These are phyloP conservation scores for Coniophora puteana DNA, from an alignment of 1,284 basidiomycete genomes.

Conservation along the genomic window DNA sequence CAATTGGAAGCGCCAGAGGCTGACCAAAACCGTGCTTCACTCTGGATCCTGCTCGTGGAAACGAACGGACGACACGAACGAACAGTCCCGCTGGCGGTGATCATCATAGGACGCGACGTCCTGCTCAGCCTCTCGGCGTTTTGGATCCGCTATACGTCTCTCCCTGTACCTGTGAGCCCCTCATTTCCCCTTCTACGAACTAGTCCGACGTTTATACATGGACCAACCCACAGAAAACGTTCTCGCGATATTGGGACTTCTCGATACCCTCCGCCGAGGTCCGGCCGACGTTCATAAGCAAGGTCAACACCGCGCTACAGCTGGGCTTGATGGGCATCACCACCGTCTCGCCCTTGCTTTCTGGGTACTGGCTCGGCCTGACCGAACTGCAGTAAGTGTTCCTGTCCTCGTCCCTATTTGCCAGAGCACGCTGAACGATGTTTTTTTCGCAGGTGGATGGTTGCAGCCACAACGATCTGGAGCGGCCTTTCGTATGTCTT, in stretches of 20 bases:
- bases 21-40: background rate
- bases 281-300: slow-evolving; percentile 86
- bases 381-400: slow-evolving; percentile 57
- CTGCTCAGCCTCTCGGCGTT: slow-evolving; percentile 89
- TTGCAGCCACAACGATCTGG: slow-evolving; percentile 88
- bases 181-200: slow-evolving; percentile 3
- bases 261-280: slow-evolving; percentile 94
- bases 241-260: slow-evolving; percentile 91
- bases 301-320: slow-evolving; percentile 94
- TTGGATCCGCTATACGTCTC: slow-evolving; percentile 88
- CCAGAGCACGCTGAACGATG: slow-evolving; percentile 8
- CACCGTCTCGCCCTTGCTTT: slow-evolving; percentile 80
- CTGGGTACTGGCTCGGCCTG: slow-evolving; percentile 54
- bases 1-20: too few relatives aligned
- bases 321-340: slow-evolving; percentile 86
- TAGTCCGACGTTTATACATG: background rate
- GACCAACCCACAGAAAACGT: slow-evolving; percentile 71
- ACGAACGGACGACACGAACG: too few relatives aligned
- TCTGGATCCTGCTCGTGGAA: too few relatives aligned
- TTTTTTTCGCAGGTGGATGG: slow-evolving; percentile 59
- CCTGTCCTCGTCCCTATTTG: background rate
- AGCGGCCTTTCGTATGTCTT: slow-evolving; percentile 90
- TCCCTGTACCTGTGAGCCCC: slow-evolving; percentile 76
- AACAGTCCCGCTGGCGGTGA: slow-evolving; percentile 76
- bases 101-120: slow-evolving; percentile 91